phyloP scores from a whole-genome alignment of 495 filamentous ascomycete genomes.

The Podospora sp. region DNA sequence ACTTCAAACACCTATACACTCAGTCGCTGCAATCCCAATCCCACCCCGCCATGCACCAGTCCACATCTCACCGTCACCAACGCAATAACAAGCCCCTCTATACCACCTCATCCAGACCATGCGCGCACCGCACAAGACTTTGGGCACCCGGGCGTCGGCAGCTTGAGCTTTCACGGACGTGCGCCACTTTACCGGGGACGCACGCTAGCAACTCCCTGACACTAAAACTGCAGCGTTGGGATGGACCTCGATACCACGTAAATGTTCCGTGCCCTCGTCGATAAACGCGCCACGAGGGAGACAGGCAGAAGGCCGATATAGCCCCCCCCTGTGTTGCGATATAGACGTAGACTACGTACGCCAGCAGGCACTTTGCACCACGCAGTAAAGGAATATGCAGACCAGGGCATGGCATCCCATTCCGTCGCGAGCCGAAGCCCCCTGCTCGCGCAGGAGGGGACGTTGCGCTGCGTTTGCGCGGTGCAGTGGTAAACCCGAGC shows the following conservation, averaged over 20 bases:
- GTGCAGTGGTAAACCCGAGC: background rate
- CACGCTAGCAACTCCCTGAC: background rate
- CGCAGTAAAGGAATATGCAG: background rate
- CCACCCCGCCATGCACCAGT: background rate
- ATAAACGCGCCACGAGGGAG: background rate
- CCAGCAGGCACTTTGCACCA: background rate
- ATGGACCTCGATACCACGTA: background rate
- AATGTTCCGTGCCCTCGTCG: background rate
- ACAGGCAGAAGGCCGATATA: background rate
- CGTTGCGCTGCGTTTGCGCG: too few relatives aligned
- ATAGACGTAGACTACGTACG: background rate
- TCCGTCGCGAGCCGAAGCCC: background rate
- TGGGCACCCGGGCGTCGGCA: too few relatives aligned
- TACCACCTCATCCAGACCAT: background rate
- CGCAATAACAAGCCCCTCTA: background rate
- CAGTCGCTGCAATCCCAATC: background rate
- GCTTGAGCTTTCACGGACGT: too few relatives aligned
- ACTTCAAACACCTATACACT: background rate
- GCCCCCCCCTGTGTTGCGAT: background rate
- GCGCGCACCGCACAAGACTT: background rate
- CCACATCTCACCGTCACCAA: background rate
- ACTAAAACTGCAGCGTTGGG: background rate
- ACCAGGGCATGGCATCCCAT: background rate
- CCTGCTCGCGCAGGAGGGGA: background rate
- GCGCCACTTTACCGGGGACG: background rate